phyloP scores from a whole-genome alignment of 768 basidiomycete species.

The Chiua virens region DNA sequence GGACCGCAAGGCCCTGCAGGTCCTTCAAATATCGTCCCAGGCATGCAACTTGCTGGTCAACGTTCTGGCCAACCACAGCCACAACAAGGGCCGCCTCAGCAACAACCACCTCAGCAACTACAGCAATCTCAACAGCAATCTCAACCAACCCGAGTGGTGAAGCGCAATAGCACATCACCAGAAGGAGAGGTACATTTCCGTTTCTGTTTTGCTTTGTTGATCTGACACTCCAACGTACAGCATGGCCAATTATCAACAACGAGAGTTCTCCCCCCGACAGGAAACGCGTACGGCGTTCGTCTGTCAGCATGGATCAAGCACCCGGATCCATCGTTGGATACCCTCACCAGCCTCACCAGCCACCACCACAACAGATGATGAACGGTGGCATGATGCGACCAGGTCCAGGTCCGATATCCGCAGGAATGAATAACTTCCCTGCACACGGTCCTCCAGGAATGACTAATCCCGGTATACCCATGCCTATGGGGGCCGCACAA shows the following conservation, averaged over 20 bases:
- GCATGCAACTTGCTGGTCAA: constrained; percentile 45
- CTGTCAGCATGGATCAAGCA: constrained; percentile 42
- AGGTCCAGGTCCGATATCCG: constrained; percentile 31
- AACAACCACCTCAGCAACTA: constrained; percentile 18
- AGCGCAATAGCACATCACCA: constrained; percentile 63
- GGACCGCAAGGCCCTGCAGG: constrained; percentile 27
- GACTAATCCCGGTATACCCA: constrained; percentile 32
- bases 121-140: constrained; percentile 15
- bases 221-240: constrained; percentile 25
- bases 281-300: constrained; percentile 54
- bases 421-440: constrained; percentile 36
- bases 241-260: constrained; percentile 48
- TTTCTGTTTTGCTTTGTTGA: neutral
- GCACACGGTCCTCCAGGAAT: constrained; percentile 31
- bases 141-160: constrained; percentile 33
- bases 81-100: constrained; percentile 16
- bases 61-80: constrained; percentile 33
- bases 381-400: constrained; percentile 42
- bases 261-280: constrained; percentile 58
- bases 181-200: constrained; percentile 51
- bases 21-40: constrained; percentile 26
- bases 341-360: constrained; percentile 34
- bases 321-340: constrained; percentile 33
- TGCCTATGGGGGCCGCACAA: constrained; percentile 33
- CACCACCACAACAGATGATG: constrained; percentile 37